A percentile compares a stretch with the other conserved stretches of the same genome.
Conservation (phyloP, 73 alveolate species). For the Tetrahymena elliotti region DNA sequence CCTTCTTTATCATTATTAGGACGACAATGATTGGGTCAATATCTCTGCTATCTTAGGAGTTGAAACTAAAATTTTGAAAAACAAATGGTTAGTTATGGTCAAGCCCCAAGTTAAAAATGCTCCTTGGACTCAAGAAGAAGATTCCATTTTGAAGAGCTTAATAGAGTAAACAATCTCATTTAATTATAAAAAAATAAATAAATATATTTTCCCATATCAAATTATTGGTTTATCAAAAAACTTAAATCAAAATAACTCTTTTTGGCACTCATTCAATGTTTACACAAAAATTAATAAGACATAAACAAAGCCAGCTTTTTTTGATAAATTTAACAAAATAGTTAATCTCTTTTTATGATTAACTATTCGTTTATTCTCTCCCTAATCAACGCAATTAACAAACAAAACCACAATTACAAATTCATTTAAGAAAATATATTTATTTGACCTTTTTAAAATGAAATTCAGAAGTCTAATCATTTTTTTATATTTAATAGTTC, state of each 20-base stretch:
- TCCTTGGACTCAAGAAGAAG: neutral
- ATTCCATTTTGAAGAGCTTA: neutral
- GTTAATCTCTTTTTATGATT: no score
- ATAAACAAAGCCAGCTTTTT: neutral
- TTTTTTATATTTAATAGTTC: neutral
- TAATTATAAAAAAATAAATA: neutral
- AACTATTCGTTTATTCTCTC: no score
- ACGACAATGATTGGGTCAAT: neutral
- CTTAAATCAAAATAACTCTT: neutral
- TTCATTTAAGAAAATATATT: neutral
- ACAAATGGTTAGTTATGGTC: neutral
- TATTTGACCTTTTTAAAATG: neutral
- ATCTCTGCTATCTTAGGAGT: neutral
- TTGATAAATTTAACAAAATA: no score
- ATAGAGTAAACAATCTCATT: neutral
- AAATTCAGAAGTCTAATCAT: neutral
- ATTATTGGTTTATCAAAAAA: neutral
- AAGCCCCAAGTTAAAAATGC: neutral
- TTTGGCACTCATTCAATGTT: neutral
- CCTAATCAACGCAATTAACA: no score
- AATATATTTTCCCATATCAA: neutral
- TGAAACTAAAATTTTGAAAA: neutral
- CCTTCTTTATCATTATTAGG: neutral
- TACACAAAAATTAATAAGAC: no score
- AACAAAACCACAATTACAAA: no score